Percentiles rank a stretch among this genome's conserved stretches.
phyloP scores from a whole-genome alignment of 108 stramenopile species.

The Skeletonema grethae region DNA sequence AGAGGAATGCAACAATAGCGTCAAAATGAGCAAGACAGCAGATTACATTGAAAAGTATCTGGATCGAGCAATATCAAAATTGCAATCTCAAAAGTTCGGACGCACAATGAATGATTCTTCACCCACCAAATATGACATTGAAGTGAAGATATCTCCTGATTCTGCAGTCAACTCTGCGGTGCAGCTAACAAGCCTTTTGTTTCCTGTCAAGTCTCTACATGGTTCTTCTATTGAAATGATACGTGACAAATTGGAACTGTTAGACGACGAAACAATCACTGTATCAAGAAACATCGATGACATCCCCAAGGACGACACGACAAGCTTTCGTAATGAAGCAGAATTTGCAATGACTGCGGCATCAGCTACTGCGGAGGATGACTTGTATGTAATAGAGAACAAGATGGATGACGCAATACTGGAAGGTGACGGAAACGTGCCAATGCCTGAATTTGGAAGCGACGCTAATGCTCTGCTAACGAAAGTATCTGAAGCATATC shows the following conservation, averaged over 20 bases:
- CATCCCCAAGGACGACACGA: slow-evolving; percentile 2
- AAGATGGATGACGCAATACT: slow-evolving; percentile 50
- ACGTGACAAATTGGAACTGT: not conserved
- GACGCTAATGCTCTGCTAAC: slow-evolving; percentile 45
- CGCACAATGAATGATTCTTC: not conserved
- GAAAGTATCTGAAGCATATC: slow-evolving; percentile 23
- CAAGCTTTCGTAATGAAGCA: slow-evolving; percentile 8
- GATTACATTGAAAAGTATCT: slow-evolving; percentile 22
- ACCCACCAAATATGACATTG: not conserved
- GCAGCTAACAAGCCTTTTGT: not conserved
- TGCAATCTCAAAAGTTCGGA: not conserved
- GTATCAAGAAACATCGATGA: not conserved
- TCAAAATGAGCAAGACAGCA: not conserved
- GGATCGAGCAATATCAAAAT: slow-evolving; percentile 9
- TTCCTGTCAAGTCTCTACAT: not conserved
- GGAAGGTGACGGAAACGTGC: not conserved
- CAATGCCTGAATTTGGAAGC: slow-evolving; percentile 60
- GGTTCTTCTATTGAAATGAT: not conserved
- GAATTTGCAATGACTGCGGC: slow-evolving; percentile 16
- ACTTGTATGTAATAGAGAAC: slow-evolving; percentile 24
- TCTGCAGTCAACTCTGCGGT: slow-evolving; percentile 10
- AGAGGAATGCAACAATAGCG: not conserved
- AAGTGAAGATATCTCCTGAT: not conserved
- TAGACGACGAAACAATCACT: not conserved
- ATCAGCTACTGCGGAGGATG: slow-evolving; percentile 23